Evolutionary conservation across 768 basidiomycete species (phyloP).

Genomic region (Neoboletus magnificus): DNA sequence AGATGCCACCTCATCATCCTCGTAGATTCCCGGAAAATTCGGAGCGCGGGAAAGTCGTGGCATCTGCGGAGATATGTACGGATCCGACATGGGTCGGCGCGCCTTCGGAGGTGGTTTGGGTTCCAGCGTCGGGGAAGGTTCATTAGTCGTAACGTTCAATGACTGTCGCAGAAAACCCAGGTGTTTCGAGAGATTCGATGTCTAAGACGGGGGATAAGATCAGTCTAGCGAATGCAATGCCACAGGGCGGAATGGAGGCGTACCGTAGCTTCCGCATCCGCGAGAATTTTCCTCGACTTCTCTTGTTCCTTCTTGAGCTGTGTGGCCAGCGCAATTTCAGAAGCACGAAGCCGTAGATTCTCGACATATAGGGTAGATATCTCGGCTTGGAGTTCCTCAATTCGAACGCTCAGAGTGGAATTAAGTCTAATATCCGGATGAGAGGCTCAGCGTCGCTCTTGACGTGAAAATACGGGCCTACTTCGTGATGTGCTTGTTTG

Average conservation of each 20-base stretch:
- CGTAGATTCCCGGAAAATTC: constrained; percentile 61
- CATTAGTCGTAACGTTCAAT: constrained; percentile 40
- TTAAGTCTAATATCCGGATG: constrained; percentile 54
- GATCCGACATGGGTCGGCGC: constrained; percentile 44
- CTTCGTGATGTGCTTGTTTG: constrained; percentile 92
- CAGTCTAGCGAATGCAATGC: constrained; percentile 9
- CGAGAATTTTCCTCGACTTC: constrained; percentile 67
- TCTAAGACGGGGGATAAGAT: constrained; percentile 34
- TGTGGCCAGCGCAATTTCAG: constrained; percentile 69
- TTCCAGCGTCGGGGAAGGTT: constrained; percentile 34
- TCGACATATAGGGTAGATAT: constrained; percentile 80
- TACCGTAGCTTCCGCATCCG: constrained; percentile 75
- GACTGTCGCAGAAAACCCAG: constrained; percentile 63
- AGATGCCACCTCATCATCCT: constrained; percentile 58
- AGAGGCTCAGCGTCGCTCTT: constrained; percentile 8
- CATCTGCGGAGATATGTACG: constrained; percentile 44
- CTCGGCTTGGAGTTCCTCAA: constrained; percentile 81
- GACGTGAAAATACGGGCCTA: constrained; percentile 33
- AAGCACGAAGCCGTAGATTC: constrained; percentile 77
- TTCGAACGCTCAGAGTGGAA: constrained; percentile 77
- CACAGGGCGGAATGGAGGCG: constrained; percentile 28
- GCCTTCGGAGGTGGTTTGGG: constrained; percentile 49
- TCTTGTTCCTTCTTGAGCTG: constrained; percentile 81
- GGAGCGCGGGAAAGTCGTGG: constrained; percentile 63
- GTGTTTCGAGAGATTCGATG: constrained; percentile 60